phyloP scores from a whole-genome alignment of 495 filamentous ascomycete genomes.

The Annulohypoxylon maeteangense region DNA sequence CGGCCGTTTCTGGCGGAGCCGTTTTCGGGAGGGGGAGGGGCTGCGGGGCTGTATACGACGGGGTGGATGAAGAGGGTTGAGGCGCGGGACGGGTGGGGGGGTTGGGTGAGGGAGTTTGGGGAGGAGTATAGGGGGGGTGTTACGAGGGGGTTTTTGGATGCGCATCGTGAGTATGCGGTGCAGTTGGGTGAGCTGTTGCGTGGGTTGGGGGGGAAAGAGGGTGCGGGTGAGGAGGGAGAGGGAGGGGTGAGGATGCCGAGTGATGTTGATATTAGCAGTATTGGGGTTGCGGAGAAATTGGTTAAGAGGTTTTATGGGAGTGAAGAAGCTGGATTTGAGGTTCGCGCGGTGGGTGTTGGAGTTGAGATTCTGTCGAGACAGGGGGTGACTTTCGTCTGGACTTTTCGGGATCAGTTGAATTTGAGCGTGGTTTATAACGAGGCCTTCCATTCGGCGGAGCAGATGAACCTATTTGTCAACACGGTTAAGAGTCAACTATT shows the following conservation, averaged over 20 bases:
- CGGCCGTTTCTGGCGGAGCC: not conserved
- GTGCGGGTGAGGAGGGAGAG: not conserved
- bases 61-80: not conserved
- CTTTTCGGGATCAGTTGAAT: constrained; percentile 47
- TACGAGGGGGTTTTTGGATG: too few relatives aligned
- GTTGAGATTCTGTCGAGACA: constrained; percentile 48
- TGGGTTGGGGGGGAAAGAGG: not conserved
- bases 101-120: not conserved
- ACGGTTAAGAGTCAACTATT: constrained; percentile 18
- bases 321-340: constrained; percentile 29
- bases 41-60: not conserved
- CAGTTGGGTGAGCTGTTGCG: not conserved
- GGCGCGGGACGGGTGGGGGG: not conserved
- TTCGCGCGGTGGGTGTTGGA: constrained; percentile 33
- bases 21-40: too few relatives aligned
- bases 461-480: constrained; percentile 19
- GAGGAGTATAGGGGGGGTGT: too few relatives aligned
- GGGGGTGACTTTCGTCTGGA: constrained; percentile 46
- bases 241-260: constrained; percentile 32
- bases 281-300: constrained; percentile 45
- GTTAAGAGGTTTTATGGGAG: constrained; percentile 42
- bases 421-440: constrained; percentile 52
- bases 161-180: not conserved
- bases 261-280: constrained; percentile 50
- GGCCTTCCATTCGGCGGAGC: constrained; percentile 38